These are phyloP conservation scores for Cadophora gregata DNA, from an alignment of 2,329 filamentous ascomycete genomes.

Conservation along the genomic window DNA sequence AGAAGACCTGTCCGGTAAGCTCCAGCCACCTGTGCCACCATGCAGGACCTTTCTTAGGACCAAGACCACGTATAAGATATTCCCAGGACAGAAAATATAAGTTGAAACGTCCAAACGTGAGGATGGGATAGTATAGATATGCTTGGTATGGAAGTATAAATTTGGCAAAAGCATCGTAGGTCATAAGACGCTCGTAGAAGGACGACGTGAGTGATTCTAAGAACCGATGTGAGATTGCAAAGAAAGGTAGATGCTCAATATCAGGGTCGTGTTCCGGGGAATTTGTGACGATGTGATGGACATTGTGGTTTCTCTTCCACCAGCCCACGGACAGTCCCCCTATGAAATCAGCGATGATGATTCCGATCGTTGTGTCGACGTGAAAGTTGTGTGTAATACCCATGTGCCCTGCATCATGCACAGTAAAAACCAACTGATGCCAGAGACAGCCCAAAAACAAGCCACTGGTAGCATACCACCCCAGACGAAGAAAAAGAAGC, in stretches of 20 bases:
- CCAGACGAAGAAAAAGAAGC: conserved; percentile 63
- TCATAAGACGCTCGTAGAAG: conserved; percentile 83
- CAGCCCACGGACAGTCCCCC: conserved; percentile 91
- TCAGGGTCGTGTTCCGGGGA: conserved; percentile 95
- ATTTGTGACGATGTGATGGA: conserved; percentile 96
- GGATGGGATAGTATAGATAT: conserved; percentile 82
- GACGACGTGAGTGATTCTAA: conserved; percentile 75
- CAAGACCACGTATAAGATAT: conserved; percentile 72
- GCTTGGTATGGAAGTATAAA: conserved; percentile 75
- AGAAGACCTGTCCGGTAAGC: conserved; percentile 75
- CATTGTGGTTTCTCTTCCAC: conserved; percentile 98
- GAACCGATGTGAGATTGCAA: conserved; percentile 84
- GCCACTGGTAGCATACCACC: conserved; percentile 74
- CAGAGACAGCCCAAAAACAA: conserved; percentile 82
- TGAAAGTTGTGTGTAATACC: conserved; percentile 93
- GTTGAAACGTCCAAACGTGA: conserved; percentile 85
- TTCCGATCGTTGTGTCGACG: conserved; percentile 82
- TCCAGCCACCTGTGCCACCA: conserved; percentile 88
- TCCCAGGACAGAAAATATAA: conserved; percentile 83
- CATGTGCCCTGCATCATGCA: conserved; percentile 96
- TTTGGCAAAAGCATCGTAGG: conserved; percentile 76
- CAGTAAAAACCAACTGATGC: conserved; percentile 94
- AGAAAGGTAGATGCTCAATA: conserved; percentile 89
- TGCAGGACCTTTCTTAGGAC: conserved; percentile 75
- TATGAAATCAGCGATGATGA: conserved; percentile 86